Base-by-base conservation (phyloP, 805 yeast species). In the Metschnikowia henanensis region DNA sequence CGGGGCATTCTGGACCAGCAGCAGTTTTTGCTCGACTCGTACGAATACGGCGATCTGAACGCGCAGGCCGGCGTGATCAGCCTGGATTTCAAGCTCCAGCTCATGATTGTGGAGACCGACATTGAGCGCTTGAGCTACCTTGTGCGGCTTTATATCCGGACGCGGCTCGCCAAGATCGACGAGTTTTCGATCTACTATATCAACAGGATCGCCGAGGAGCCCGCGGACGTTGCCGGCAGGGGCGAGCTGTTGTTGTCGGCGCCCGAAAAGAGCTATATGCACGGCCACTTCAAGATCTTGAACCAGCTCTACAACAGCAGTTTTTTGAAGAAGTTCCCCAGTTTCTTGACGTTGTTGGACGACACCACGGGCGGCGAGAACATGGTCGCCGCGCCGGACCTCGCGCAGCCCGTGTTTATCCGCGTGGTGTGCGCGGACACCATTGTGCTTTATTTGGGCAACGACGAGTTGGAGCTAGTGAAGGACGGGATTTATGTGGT, bases 51-150 rank as follows among this genome's bases (percentile, higher is more conserved):
- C 40, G 79, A 79, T 38, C 71, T 74, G 33, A 82, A 81, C 45
- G 57, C 56, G 8, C 56, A 51, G 34, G 38, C 54, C 4, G 58
- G 58, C 15, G 47, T 54, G 12, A 41, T 54, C 29, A 39, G 47
- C 33, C 72, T 67, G 40, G 87, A 84, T 48, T 81, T 83, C 63
- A 91, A 91, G 58, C 65, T 92, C 45, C 84, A 87, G 45, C 70
- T 91, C 35, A 79, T 94, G 69, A 79, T 95, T 20, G 83, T 92
- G 53, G 99, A 94, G 59, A 84, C 95, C 12, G 98, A 94, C 55
- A 75, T 94, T 18, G 98, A 94, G 56, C 70, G 99, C 44, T 78
- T 89, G 23, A 88, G 84, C 55, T 94, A 84, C 60, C 64, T 92
- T 28, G 72, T 91, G n/a, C 68, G 97, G 39, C 76, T 88, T 10